Conservation (phyloP, 306 rosid species). For the Ormosia emarginata region DNA sequence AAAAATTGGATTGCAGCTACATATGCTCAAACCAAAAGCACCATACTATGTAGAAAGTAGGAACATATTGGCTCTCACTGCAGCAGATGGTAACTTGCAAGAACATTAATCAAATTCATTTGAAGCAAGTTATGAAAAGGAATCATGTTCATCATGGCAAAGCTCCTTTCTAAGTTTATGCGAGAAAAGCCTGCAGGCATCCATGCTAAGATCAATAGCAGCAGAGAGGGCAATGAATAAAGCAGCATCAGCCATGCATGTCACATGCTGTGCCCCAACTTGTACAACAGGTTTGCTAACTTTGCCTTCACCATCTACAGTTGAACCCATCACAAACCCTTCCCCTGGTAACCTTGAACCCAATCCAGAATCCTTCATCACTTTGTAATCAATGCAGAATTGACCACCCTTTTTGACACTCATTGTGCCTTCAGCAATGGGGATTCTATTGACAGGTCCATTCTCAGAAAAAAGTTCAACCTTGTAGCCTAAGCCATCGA, state of each 20-base stretch:
- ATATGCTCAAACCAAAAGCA: conserved; percentile 48
- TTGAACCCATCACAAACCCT: conserved; percentile 89
- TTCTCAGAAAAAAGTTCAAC: conserved; percentile 66
- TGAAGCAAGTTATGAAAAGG: background rate
- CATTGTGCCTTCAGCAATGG: conserved; percentile 79
- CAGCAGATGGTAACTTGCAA: conserved; percentile 15
- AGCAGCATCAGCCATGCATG: conserved; percentile 96
- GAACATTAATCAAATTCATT: background rate
- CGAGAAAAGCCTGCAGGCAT: conserved; percentile 81
- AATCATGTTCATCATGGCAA: conserved; percentile 61
- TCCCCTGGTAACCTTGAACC: conserved; percentile 44
- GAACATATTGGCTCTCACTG: conserved; percentile 45
- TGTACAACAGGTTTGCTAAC: conserved; percentile 77
- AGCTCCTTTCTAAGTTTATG: conserved; percentile 87
- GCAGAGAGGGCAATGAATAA: conserved; percentile 81
- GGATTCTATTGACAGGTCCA: conserved; percentile 46
- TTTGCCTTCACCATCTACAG: conserved; percentile 83
- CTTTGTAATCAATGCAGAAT: conserved; percentile 65
- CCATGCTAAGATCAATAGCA: conserved; percentile 97
- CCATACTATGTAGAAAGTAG: background rate
- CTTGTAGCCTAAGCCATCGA: conserved; percentile 83
- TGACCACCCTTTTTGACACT: conserved; percentile 70
- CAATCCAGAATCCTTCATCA: conserved; percentile 39
- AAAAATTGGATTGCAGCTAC: background rate
- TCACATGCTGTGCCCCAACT: conserved; percentile 84